phyloP scores from a whole-genome alignment of 345 rosid species.

The Corchorus olitorius region DNA sequence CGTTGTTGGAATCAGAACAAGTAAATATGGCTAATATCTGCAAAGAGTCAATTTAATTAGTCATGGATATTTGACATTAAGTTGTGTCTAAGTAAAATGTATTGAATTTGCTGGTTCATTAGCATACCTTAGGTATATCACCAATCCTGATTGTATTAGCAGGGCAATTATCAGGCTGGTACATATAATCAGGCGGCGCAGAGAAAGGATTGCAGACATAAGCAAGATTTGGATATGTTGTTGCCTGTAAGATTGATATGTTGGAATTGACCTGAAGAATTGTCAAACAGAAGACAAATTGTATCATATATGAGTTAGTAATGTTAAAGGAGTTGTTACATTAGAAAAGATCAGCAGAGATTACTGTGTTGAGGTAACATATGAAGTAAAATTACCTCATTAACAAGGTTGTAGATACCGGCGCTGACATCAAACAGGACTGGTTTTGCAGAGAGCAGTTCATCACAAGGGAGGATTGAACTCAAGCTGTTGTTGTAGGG shows the following conservation, averaged over 20 bases:
- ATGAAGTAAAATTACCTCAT: conserved; percentile 47
- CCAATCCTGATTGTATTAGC: conserved; percentile 46
- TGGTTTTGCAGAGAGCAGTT: conserved; percentile 50
- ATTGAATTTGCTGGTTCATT: too few relatives aligned
- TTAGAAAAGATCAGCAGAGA: neutral
- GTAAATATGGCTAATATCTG: conserved; percentile 37
- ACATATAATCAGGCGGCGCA: conserved; percentile 53
- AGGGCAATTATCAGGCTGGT: conserved; percentile 53
- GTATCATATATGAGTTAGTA: neutral
- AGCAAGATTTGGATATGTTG: conserved; percentile 18
- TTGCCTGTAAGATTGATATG: conserved; percentile 37
- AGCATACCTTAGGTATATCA: conserved; percentile 56
- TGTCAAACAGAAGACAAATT: neutral
- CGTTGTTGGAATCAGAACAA: conserved; percentile 46
- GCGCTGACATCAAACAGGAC: conserved; percentile 46
- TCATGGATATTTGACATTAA: neutral
- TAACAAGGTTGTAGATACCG: conserved; percentile 54
- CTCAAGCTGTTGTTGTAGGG: conserved; percentile 69
- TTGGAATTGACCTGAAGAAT: conserved; percentile 55
- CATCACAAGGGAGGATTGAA: conserved; percentile 67
- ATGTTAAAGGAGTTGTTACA: neutral
- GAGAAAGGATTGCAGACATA: conserved; percentile 75
- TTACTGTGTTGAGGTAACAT: too few relatives aligned
- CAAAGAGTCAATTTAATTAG: neutral
- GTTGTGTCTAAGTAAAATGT: neutral